These are phyloP conservation scores for Detonula confervacea DNA, from an alignment of 352 stramenopile genomes.

Conservation along the genomic window DNA sequence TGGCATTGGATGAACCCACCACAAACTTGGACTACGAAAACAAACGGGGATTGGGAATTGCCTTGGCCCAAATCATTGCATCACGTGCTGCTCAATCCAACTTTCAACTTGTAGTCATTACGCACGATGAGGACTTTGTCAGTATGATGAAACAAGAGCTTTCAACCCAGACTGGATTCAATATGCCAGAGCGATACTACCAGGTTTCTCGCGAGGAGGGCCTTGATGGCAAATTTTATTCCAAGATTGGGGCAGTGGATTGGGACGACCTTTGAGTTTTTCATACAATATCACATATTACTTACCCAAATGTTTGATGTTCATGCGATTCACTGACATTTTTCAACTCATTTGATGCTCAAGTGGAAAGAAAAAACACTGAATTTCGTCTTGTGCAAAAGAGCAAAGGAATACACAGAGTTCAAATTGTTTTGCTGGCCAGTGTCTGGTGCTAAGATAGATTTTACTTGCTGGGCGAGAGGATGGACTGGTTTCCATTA, in stretches of 20 bases:
- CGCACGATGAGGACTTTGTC: slow-evolving; percentile 97
- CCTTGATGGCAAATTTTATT: slow-evolving; percentile 82
- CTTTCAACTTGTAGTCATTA: slow-evolving; percentile 99
- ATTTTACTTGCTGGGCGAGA: no score
- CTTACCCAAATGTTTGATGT: no score
- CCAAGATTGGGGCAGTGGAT: slow-evolving; percentile 82
- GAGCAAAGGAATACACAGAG: no score
- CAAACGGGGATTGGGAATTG: slow-evolving; percentile 92
- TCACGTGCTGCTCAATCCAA: slow-evolving; percentile 94
- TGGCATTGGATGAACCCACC: slow-evolving; percentile 98
- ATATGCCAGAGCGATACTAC: slow-evolving; percentile 89
- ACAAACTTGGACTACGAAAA: slow-evolving; percentile 93
- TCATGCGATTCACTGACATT: no score
- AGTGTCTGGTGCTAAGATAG: no score
- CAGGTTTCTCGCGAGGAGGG: slow-evolving; percentile 85
- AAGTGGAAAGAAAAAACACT: no score
- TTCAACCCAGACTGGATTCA: slow-evolving; percentile 82
- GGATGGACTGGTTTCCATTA: no score
- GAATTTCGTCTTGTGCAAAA: no score
- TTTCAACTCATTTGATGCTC: no score
- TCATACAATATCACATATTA: no score
- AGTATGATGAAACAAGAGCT: slow-evolving; percentile 88
- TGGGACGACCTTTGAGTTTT: slow-evolving; percentile 85
- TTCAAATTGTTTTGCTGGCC: no score
- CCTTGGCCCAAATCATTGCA: slow-evolving; percentile 92